Percentiles rank a stretch among this genome's conserved stretches.
These are phyloP conservation scores for Stephania yunnanensis DNA, from an alignment of 164 flowering plant species.

Conservation along the genomic window DNA sequence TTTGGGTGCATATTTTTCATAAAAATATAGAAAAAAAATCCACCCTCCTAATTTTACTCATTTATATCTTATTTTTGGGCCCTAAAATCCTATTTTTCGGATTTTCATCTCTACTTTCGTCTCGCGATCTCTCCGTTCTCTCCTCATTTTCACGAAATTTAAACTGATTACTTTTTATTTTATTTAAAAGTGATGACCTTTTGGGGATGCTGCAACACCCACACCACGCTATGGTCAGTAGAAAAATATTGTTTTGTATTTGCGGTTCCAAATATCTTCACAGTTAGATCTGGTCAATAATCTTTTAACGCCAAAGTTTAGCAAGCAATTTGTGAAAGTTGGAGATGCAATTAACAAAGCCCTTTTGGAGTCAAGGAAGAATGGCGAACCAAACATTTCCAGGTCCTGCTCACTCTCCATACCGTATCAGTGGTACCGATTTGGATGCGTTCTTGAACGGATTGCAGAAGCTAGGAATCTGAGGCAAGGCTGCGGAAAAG, in stretches of 20 bases:
- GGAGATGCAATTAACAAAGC: constrained; percentile 81
- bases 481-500: constrained; percentile 71
- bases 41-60: too few relatives aligned
- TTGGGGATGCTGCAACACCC: constrained; percentile 96
- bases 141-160: too few relatives aligned
- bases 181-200: constrained; percentile 69
- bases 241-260: neutral
- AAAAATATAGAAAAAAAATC: too few relatives aligned
- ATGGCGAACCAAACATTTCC: constrained; percentile 73
- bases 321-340: constrained; percentile 69
- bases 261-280: neutral
- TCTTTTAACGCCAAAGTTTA: constrained; percentile 79
- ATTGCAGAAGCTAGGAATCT: constrained; percentile 55
- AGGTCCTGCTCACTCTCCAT: constrained; percentile 64
- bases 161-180: too few relatives aligned
- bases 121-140: too few relatives aligned
- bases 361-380: constrained; percentile 76
- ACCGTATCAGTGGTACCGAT: constrained; percentile 53
- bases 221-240: constrained; percentile 83
- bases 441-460: constrained; percentile 46
- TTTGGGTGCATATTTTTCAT: too few relatives aligned
- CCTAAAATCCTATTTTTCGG: too few relatives aligned
- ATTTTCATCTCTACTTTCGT: too few relatives aligned
- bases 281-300: neutral
- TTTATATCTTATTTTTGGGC: too few relatives aligned